Conservation (phyloP, 495 filamentous ascomycete genomes). For the Penicillium cinerascens region DNA sequence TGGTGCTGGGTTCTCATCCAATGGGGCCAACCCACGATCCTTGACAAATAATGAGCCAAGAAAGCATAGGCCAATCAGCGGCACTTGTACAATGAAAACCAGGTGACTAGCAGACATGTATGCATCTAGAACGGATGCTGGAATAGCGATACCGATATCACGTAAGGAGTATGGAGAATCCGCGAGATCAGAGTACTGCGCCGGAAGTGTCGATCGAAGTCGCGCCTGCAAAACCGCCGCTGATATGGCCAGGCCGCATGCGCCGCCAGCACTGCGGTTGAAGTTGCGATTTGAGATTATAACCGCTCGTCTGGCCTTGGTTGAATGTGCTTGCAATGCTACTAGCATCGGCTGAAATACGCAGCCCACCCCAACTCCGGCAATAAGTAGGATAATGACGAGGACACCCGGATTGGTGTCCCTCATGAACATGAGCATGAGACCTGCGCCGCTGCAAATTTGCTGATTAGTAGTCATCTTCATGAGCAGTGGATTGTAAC, state of each 20-base stretch:
- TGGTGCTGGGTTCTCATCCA: background rate
- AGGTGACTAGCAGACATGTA: background rate
- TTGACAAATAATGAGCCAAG: constrained; percentile 1
- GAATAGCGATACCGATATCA: background rate
- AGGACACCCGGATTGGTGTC: constrained; percentile 42
- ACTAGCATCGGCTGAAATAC: constrained; percentile 26
- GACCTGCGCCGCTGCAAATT: constrained; percentile 36
- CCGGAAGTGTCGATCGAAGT: constrained; percentile 26
- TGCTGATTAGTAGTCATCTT: background rate
- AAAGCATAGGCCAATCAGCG: background rate
- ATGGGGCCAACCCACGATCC: constrained; percentile 1
- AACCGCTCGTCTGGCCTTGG: constrained; percentile 42
- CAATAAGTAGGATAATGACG: constrained; percentile 44
- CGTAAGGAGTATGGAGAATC: background rate
- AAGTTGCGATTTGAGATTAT: constrained; percentile 49
- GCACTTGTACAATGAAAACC: constrained; percentile 1
- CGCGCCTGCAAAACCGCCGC: constrained; percentile 39
- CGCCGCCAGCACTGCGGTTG: constrained; percentile 43
- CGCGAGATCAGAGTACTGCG: background rate
- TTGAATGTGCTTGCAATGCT: constrained; percentile 47
- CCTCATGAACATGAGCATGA: constrained; percentile 45
- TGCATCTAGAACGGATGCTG: background rate
- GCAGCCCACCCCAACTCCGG: constrained; percentile 51
- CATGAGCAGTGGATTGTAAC: background rate
- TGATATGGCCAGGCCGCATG: constrained; percentile 45